phyloP scores from a whole-genome alignment of 169 alveolate species.

The Plasmodium gaboni region DNA sequence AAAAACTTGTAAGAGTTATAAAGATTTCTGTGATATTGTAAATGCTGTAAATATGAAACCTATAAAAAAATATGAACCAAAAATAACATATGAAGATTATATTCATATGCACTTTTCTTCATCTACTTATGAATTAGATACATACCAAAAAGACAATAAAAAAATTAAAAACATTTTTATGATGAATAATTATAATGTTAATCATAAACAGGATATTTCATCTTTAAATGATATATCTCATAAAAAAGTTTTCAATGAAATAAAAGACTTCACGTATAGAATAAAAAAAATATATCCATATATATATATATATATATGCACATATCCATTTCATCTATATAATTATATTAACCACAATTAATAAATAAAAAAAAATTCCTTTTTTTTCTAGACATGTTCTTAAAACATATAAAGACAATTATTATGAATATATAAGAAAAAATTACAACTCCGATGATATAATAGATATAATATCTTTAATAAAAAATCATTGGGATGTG shows the following conservation, averaged over 20 bases:
- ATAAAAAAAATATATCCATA: not conserved
- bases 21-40: slow-evolving; percentile 72
- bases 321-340: not conserved
- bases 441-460: slow-evolving; percentile 56
- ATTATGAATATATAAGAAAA: slow-evolving; percentile 15
- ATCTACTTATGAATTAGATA: not conserved
- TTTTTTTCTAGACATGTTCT: slow-evolving; percentile 18
- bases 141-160: slow-evolving; percentile 16
- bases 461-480: slow-evolving; percentile 17
- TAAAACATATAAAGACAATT: slow-evolving; percentile 15
- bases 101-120: not conserved
- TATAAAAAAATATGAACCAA: slow-evolving; percentile 57
- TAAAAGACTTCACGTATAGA: slow-evolving; percentile 25
- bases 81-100: slow-evolving; percentile 65
- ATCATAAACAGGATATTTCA: not conserved
- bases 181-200: not conserved
- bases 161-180: not conserved
- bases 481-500: slow-evolving; percentile 19
- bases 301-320: not conserved
- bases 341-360: too few relatives aligned
- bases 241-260: slow-evolving; percentile 1
- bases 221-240: not conserved
- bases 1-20: slow-evolving; percentile 62
- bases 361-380: not conserved
- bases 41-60: slow-evolving; percentile 69